phyloP scores from a whole-genome alignment of 2,329 filamentous ascomycete genomes.

The Epichloe aotearoae region DNA sequence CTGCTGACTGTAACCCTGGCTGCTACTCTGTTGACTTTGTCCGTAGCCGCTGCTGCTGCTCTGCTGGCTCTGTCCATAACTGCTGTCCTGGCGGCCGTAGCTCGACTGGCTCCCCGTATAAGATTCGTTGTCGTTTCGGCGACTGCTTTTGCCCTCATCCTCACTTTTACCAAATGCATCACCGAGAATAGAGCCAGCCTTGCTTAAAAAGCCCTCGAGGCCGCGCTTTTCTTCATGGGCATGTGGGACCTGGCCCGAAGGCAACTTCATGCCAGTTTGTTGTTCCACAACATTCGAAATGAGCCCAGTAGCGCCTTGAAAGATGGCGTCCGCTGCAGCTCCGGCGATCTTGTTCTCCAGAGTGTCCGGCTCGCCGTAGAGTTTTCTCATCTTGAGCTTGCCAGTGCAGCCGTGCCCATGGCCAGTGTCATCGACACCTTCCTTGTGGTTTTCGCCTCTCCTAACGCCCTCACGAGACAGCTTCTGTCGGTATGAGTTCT shows the following conservation, averaged over 20 bases:
- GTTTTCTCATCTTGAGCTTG: slow-evolving; percentile 67
- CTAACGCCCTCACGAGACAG: slow-evolving; percentile 68
- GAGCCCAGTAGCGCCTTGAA: slow-evolving; percentile 43
- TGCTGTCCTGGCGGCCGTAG: slow-evolving; percentile 42
- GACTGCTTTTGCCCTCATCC: slow-evolving; percentile 38
- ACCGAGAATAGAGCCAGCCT: slow-evolving; percentile 54
- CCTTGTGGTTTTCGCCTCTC: slow-evolving; percentile 71
- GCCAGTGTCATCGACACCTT: slow-evolving; percentile 69
- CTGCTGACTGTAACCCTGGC: slow-evolving; percentile 40
- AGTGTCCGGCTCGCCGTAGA: slow-evolving; percentile 35
- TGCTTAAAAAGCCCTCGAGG: slow-evolving; percentile 57
- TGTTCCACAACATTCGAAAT: slow-evolving; percentile 32
- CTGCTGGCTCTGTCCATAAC: slow-evolving; percentile 48
- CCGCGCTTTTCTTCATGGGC: slow-evolving; percentile 45
- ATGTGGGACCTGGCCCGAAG: slow-evolving; percentile 16
- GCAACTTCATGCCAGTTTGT: slow-evolving; percentile 30
- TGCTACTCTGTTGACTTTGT: slow-evolving; percentile 38
- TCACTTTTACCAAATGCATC: slow-evolving; percentile 42
- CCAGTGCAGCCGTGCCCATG: slow-evolving; percentile 73
- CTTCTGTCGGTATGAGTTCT: slow-evolving; percentile 56
- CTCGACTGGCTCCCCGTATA: slow-evolving; percentile 49
- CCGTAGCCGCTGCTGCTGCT: slow-evolving; percentile 42
- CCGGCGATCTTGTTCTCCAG: slow-evolving; percentile 43
- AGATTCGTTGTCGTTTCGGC: slow-evolving; percentile 43
- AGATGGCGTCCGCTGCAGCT: slow-evolving; percentile 41